phyloP scores from a whole-genome alignment of 2,329 filamentous ascomycete genomes.

The Epichloe sp. region DNA sequence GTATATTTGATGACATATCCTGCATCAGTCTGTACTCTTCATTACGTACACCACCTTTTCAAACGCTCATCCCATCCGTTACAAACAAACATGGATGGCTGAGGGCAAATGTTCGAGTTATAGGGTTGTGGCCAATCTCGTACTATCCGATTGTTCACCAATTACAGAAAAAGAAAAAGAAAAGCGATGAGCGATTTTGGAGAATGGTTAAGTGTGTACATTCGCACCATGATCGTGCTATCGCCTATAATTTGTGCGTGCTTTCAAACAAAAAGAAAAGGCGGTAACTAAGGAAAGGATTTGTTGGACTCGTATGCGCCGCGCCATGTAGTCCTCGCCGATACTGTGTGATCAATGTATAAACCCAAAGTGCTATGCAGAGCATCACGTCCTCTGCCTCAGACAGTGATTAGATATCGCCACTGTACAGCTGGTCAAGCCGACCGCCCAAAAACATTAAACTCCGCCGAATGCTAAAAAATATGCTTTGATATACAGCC shows the following conservation, averaged over 20 bases:
- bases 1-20: slow-evolving; percentile 12
- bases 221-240: not conserved
- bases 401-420: not conserved
- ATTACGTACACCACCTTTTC: not conserved
- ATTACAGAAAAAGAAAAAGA: not conserved
- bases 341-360: not conserved
- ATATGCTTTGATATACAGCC: slow-evolving; percentile 12
- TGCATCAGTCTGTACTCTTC: slow-evolving; percentile 5
- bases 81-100: not conserved
- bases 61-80: not conserved
- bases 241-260: not conserved
- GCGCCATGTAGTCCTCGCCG: not conserved
- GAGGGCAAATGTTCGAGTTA: not conserved
- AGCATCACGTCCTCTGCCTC: not conserved
- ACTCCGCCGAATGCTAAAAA: slow-evolving; percentile 23
- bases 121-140: not conserved
- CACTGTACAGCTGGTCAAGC: slow-evolving; percentile 13
- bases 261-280: not conserved
- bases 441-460: slow-evolving; percentile 13
- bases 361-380: not conserved
- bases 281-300: not conserved
- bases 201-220: not conserved
- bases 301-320: not conserved
- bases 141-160: not conserved
- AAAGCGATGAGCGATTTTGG: not conserved